Evolutionary conservation across 2,329 filamentous ascomycete species (phyloP).

Genomic region (Orbilia quercus): DNA sequence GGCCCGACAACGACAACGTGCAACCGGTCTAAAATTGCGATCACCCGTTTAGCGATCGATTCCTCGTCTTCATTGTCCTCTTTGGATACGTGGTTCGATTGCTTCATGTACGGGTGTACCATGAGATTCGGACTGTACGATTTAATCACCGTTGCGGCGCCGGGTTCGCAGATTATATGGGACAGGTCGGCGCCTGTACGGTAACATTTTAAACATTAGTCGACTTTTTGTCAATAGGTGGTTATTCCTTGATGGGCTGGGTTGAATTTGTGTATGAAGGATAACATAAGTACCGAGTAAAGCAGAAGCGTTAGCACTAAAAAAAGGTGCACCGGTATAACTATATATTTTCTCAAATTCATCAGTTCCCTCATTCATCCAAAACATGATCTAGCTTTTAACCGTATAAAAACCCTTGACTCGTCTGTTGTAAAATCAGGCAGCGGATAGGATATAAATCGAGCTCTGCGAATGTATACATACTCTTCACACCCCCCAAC

Average conservation of each 20-base stretch:
- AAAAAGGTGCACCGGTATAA: conserved; percentile 97
- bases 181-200: conserved; percentile 67
- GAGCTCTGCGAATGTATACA: too few species aligned
- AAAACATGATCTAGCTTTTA: too few species aligned
- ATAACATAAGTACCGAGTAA: conserved; percentile 78
- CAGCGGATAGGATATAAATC: too few species aligned
- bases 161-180: conserved; percentile 94
- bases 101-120: conserved; percentile 96
- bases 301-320: conserved; percentile 96
- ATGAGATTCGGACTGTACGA: conserved; percentile 97
- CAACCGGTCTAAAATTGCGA: conserved; percentile 83
- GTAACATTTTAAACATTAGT: too few species aligned
- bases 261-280: too few species aligned
- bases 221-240: too few species aligned
- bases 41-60: conserved; percentile 74
- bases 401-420: too few species aligned
- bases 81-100: conserved; percentile 69
- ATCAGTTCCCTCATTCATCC: background rate
- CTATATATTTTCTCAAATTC: conserved; percentile 60
- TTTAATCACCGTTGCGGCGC: conserved; percentile 87
- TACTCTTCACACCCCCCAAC: conserved; percentile 91
- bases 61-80: conserved; percentile 71
- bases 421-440: background rate
- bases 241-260: too few species aligned
- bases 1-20: conserved; percentile 94